phyloP scores from a whole-genome alignment of 345 rosid species.

The Excoecaria cochinchinensis region DNA sequence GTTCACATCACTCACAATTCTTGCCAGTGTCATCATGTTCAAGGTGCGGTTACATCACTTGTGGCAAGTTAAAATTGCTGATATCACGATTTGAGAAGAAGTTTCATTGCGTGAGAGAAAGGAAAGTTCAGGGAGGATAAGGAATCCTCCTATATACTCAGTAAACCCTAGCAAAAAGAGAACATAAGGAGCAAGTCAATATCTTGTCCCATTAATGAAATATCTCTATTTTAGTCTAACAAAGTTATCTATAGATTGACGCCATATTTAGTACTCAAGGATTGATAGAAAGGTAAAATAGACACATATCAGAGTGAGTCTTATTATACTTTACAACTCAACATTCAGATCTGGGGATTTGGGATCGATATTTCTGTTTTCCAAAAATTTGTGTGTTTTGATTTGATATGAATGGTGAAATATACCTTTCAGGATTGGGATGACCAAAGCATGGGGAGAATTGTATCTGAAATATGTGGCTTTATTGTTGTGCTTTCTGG shows the following conservation, averaged over 20 bases:
- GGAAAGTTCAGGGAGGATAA: no score
- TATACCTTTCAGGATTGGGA: slow-evolving; percentile 61
- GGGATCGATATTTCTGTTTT: not conserved
- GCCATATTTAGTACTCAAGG: no score
- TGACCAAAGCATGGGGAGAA: slow-evolving; percentile 50
- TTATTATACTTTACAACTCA: no score
- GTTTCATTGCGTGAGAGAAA: no score
- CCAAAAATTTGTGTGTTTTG: not conserved
- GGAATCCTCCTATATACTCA: no score
- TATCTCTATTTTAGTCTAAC: no score
- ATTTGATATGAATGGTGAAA: slow-evolving; percentile 17
- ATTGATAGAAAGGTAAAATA: no score
- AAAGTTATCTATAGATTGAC: no score
- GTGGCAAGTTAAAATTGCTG: not conserved
- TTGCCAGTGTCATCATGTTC: slow-evolving; percentile 26
- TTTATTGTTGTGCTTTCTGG: slow-evolving; percentile 64
- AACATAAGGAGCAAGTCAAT: no score
- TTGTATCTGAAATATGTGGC: slow-evolving; percentile 71
- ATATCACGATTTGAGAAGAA: not conserved
- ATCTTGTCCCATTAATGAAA: no score
- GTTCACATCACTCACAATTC: slow-evolving; percentile 24
- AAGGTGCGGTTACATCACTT: slow-evolving; percentile 12
- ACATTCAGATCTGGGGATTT: not conserved
- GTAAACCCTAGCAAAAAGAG: no score
- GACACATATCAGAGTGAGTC: no score